Conservation (phyloP, 129 eudicot species). For the sunflower (Helianthus annuus) region HanXRQr2.0-SUNRISE NC_035436.2:173490467-173490966, state of each 20-base stretch:
- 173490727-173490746: conserved; percentile 38
- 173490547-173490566: conserved; percentile 12
- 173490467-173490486: conserved; percentile 45
- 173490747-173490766: conserved; percentile 54
- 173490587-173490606: conserved; percentile 32
- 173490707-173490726: conserved; percentile 22
- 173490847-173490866: conserved; percentile 42
- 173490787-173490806: conserved; percentile 60
- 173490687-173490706: conserved; percentile 37
- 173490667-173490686: conserved; percentile 35
- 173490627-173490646: conserved; percentile 44
- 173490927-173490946: conserved; percentile 55
- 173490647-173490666: conserved; percentile 10
- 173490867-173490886: conserved; percentile 59
- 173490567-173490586: conserved; percentile 21
- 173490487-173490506: conserved; percentile 74
- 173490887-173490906: conserved; percentile 74
- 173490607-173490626: conserved; percentile 33
- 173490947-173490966: conserved; percentile 49
- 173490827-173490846: conserved; percentile 26
- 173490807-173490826: conserved; percentile 69
- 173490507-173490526: conserved; percentile 29
- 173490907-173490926: conserved; percentile 58
- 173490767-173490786: conserved; percentile 77
- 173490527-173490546: conserved; percentile 3